Conservation (phyloP, 768 basidiomycete genomes). For the Cubamyces sp. region DNA sequence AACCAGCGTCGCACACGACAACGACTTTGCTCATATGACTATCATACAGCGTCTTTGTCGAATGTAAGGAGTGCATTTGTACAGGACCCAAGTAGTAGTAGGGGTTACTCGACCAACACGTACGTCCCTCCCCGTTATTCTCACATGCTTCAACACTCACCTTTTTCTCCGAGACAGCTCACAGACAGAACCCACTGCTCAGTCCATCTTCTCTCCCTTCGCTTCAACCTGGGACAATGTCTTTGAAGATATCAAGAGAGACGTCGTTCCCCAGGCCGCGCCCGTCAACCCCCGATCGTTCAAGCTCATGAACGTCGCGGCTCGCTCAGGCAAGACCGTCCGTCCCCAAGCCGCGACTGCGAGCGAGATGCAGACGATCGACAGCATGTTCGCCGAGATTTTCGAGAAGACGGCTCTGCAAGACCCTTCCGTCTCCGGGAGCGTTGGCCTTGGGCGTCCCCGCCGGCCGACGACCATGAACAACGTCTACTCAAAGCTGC, state of each 20-base stretch:
- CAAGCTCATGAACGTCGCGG: constrained; percentile 10
- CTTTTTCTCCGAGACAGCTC: background rate
- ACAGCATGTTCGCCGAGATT: constrained; percentile 75
- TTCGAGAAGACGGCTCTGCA: constrained; percentile 39
- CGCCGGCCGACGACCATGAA: constrained; percentile 40
- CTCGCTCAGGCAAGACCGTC: constrained; percentile 11
- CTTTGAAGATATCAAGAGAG: constrained; percentile 49
- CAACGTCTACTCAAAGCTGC: constrained; percentile 54
- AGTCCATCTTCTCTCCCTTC: constrained; percentile 35
- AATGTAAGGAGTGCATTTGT: background rate
- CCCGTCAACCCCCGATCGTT: constrained; percentile 22
- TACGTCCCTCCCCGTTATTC: background rate
- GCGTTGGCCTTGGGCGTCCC: constrained; percentile 18
- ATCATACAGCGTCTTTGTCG: constrained; percentile 12
- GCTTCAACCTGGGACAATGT: constrained; percentile 56
- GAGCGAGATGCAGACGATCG: constrained; percentile 65
- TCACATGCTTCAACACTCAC: background rate
- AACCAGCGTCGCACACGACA: background rate
- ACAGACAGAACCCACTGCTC: background rate
- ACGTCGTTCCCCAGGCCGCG: constrained; percentile 30
- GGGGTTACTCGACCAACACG: background rate
- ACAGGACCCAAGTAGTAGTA: background rate
- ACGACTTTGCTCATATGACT: background rate
- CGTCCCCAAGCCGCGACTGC: constrained; percentile 68
- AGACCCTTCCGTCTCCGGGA: background rate